These are phyloP conservation scores for Calendula officinalis DNA, from an alignment of 129 eudicot species.

Conservation along the genomic window DNA sequence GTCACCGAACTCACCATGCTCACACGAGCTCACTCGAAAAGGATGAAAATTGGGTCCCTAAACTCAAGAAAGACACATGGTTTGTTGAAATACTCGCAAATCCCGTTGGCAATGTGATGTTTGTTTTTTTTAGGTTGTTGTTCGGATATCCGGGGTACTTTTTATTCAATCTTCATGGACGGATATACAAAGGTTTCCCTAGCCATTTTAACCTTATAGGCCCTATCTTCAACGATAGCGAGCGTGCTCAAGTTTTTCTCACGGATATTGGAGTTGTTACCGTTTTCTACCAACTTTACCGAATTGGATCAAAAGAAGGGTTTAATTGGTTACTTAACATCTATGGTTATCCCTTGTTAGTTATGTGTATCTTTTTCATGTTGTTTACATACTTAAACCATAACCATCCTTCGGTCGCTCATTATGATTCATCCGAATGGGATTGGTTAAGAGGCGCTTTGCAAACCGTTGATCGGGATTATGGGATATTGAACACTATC, in stretches of 20 bases:
- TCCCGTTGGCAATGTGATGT: constrained; percentile 25
- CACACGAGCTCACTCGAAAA: constrained; percentile 39
- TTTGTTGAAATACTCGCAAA: constrained; percentile 25
- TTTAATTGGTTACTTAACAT: constrained; percentile 23
- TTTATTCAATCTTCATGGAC: constrained; percentile 42
- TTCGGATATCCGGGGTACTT: constrained; percentile 51
- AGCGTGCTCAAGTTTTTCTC: constrained; percentile 27
- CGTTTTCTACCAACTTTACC: constrained; percentile 17
- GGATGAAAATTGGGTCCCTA: constrained; percentile 31
- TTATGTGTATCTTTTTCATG: constrained; percentile 16
- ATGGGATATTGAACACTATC: constrained; percentile 28
- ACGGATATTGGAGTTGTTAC: constrained; percentile 29
- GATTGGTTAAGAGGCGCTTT: constrained; percentile 48
- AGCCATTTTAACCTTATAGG: constrained; percentile 31
- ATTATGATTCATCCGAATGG: constrained; percentile 38
- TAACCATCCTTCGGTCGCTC: constrained; percentile 34
- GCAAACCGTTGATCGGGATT: constrained; percentile 35
- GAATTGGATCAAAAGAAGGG: constrained; percentile 2
- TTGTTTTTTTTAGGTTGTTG: constrained; percentile 28
- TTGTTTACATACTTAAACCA: constrained; percentile 31
- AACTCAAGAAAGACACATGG: constrained; percentile 23
- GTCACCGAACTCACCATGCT: constrained; percentile 42
- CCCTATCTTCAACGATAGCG: constrained; percentile 35
- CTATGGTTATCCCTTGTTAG: constrained; percentile 25
- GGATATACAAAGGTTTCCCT: constrained; percentile 26